phyloP scores from a whole-genome alignment of 352 stramenopile genomes.

The Detonula confervacea region DNA sequence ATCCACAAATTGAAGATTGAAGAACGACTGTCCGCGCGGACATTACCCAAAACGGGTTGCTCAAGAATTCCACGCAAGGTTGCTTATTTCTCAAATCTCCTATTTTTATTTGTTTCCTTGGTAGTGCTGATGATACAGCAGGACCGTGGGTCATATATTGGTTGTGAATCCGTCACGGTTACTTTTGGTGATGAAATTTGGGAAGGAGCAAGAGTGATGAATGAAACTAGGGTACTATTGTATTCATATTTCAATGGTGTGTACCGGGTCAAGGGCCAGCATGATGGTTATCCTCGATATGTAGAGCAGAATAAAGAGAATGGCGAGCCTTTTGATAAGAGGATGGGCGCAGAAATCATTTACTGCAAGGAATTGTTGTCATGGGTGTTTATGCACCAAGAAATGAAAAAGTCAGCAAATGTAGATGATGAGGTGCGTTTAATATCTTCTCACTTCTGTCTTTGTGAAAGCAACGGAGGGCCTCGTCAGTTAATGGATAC shows the following conservation, averaged over 20 bases:
- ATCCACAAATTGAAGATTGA: no score
- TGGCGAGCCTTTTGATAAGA: constrained; percentile 10
- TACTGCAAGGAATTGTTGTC: constrained; percentile 22
- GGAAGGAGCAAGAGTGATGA: constrained; percentile 21
- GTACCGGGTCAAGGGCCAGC: constrained; percentile 26
- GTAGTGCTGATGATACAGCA: no score
- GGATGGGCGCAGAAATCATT: constrained; percentile 25
- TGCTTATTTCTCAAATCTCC: no score
- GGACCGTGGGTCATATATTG: no score
- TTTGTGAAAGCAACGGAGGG: no score
- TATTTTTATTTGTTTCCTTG: no score
- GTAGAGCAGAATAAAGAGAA: constrained; percentile 41
- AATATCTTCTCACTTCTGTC: no score
- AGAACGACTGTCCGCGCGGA: no score
- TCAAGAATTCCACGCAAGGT: no score
- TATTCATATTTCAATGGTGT: constrained; percentile 55
- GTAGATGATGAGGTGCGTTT: no score
- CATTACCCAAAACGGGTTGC: no score
- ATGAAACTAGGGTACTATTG: constrained; percentile 9
- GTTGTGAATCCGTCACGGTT: constrained; percentile 30
- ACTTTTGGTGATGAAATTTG: constrained; percentile 40
- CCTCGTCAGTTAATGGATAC: no score
- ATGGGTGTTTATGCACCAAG: constrained; percentile 34
- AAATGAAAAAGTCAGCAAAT: constrained; percentile 22
- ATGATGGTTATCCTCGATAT: constrained; percentile 29